Evolutionary conservation across 139 green algal species (phyloP), one percentile per base, ranked within the genome.

Genomic region (Chlamydomonas asymmetrica): DNA sequence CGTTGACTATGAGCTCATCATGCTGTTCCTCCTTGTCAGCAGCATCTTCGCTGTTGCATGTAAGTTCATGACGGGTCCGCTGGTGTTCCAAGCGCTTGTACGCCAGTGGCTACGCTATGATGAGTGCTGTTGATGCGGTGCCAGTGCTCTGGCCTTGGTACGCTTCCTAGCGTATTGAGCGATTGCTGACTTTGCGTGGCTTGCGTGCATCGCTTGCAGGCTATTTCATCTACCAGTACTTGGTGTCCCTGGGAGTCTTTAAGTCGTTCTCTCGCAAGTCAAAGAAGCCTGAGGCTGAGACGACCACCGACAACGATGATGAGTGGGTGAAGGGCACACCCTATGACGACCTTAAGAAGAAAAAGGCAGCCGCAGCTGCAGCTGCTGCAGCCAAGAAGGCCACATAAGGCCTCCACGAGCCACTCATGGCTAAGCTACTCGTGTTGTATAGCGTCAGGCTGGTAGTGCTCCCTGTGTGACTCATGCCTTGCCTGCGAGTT

Each of bases 241-340:
- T 57, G 49, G 20, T n/a, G 22, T 18, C 20, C 49, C 49, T 57
- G 20, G 49, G 49, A n/a, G 18, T 57, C 49, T 57, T 57, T 18
- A 57, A 57, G 49, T 22, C 22, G 22, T 18, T 59, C 49, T 18
- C 49, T 59, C 49, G 49, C 22, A 22, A 59, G 20, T n/a, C 57
- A 64, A 13, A 56, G 39, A 69, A 49, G 62, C 7, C 31, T 50
- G 35, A 32, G n/a, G n/a, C n/a, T n/a, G n/a, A 22, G 78, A 73
- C 34, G 71, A 80, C 71, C 64, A 35, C 74, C 0, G 65, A 75
- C 22, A 74, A 64, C n/a, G 61, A 76, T n/a, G 84, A 88, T 38
- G 86, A 93, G 61, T 93, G 88, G 88, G 63, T 93, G 34, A 91
- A 90, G 81, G 88, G 86, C 71, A 91, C 86, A 0, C 66, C 75